Evolutionary conservation across 495 filamentous ascomycete species (phyloP).

Genomic region (Penicillium maclennaniae): DNA sequence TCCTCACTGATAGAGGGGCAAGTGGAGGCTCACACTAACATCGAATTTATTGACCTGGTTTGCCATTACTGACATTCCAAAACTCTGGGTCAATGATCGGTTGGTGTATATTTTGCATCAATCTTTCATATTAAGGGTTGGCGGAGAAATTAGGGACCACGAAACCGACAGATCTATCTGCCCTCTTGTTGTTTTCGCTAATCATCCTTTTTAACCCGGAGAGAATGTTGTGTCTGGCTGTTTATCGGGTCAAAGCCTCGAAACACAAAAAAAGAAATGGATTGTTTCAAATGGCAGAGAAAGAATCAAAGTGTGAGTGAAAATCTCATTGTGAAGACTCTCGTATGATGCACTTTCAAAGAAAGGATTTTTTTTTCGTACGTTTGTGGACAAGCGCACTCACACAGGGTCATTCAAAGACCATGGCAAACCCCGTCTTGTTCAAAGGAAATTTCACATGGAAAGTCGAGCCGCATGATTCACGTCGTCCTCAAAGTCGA

Average conservation of each 20-base stretch:
- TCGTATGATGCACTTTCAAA: background rate
- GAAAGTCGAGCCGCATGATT: background rate
- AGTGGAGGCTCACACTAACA: background rate
- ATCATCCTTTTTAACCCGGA: too few species aligned
- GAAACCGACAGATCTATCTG: too few species aligned
- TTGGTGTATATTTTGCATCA: background rate
- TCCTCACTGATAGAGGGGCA: constrained; percentile 2
- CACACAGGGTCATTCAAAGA: background rate
- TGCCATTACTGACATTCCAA: background rate
- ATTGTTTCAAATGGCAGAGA: background rate
- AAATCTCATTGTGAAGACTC: background rate
- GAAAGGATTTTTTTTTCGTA: background rate
- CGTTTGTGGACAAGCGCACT: background rate
- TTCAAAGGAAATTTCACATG: too few species aligned
- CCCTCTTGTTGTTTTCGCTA: too few species aligned
- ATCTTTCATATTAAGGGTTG: background rate
- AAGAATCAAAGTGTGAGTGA: background rate
- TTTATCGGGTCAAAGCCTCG: too few species aligned
- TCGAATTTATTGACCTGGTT: background rate
- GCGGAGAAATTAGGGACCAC: too few species aligned
- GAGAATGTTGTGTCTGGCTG: too few species aligned
- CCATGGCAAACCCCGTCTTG: background rate
- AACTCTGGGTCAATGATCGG: background rate
- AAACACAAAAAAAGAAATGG: too few species aligned
- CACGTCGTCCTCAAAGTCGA: too few species aligned